Percentiles rank a stretch among this genome's conserved stretches.
phyloP scores from a whole-genome alignment of 2,329 filamentous ascomycete genomes.

The Pleurostoma richardsiae region DNA sequence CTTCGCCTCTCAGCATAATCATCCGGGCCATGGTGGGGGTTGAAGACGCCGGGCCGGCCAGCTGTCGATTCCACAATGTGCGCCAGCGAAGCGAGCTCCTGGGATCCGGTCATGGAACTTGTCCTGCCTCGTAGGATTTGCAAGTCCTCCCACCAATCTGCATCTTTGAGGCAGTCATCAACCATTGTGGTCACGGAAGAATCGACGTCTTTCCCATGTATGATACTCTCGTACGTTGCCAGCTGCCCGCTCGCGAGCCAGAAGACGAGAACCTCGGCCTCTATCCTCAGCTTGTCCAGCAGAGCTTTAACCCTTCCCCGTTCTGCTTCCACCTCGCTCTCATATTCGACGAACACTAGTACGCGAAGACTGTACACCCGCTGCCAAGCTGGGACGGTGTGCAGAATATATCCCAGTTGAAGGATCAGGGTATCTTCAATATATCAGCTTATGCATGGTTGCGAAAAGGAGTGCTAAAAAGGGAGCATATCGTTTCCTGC shows the following conservation, averaged over 20 bases:
- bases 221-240: conserved; percentile 69
- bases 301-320: conserved; percentile 65
- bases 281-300: conserved; percentile 75
- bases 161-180: conserved; percentile 60
- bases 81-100: conserved; percentile 36
- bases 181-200: conserved; percentile 56
- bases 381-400: conserved; percentile 78
- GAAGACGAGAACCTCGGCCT: conserved; percentile 74
- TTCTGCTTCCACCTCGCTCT: conserved; percentile 78
- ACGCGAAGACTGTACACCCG: conserved; percentile 68
- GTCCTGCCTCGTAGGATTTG: conserved; percentile 45
- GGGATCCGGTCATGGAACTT: conserved; percentile 30
- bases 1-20: conserved; percentile 24
- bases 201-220: conserved; percentile 61
- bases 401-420: conserved; percentile 78
- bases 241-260: conserved; percentile 73
- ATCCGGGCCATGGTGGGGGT: conserved; percentile 27
- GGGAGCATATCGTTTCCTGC: background rate
- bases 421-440: conserved; percentile 67
- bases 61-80: conserved; percentile 38
- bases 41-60: conserved; percentile 35
- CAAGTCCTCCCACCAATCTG: conserved; percentile 81
- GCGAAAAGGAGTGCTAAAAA: background rate
- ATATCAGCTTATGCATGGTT: conserved; percentile 8
- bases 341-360: conserved; percentile 85